phyloP scores from a whole-genome alignment of 495 filamentous ascomycete genomes.

The Cercophora newfieldiana region DNA sequence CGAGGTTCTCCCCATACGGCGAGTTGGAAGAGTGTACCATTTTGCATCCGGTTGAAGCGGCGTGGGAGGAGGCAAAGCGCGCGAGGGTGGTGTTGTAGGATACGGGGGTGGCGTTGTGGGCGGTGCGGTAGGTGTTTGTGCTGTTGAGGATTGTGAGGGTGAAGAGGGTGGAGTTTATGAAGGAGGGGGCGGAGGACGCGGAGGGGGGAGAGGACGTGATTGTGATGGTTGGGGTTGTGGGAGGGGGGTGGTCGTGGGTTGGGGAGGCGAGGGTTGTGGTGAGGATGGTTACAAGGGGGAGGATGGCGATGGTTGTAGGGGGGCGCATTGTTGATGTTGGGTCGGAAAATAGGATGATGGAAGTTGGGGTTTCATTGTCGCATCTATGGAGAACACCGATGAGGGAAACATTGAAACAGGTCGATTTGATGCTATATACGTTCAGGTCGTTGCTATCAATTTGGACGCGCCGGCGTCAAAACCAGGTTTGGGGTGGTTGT shows the following conservation, averaged over 20 bases:
- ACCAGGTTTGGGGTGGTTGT: conserved; percentile 16
- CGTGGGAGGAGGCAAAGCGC: conserved; percentile 48
- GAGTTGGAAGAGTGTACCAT: conserved; percentile 64
- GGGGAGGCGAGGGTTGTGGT: background rate
- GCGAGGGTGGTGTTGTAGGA: conserved; percentile 67
- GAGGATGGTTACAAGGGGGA: background rate
- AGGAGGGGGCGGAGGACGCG: conserved; percentile 41
- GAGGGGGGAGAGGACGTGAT: conserved; percentile 31
- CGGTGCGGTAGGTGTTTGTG: conserved; percentile 65
- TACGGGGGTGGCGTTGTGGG: conserved; percentile 62
- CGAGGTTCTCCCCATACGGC: conserved; percentile 78
- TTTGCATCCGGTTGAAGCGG: conserved; percentile 46
- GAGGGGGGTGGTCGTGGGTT: background rate
- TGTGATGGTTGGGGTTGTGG: conserved; percentile 24
- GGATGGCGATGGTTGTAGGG: background rate
- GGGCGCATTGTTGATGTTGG: background rate
- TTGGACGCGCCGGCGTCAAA: conserved; percentile 1
- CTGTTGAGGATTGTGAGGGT: conserved; percentile 59
- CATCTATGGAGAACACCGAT: background rate
- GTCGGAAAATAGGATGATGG: no score
- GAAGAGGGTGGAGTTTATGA: conserved; percentile 52
- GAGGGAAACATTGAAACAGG: conserved; percentile 7
- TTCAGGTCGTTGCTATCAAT: background rate
- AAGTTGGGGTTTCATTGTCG: no score
- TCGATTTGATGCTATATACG: background rate